These are phyloP conservation scores for Coniella vitis DNA, from an alignment of 2,329 filamentous ascomycete species.

Conservation along the genomic window DNA sequence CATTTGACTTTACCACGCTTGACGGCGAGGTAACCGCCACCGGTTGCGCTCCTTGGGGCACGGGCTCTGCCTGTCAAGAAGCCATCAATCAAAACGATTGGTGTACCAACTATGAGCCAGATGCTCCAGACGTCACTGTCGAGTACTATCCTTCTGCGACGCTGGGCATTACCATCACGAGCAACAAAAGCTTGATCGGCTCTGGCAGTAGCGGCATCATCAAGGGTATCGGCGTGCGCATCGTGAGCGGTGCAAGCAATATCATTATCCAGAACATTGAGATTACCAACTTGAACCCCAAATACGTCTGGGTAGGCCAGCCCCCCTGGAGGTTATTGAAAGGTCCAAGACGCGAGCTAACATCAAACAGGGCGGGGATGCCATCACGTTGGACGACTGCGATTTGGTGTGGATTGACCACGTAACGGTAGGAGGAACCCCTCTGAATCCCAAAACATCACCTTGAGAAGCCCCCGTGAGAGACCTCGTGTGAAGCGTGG, in stretches of 20 bases:
- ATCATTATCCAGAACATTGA: constrained; percentile 56
- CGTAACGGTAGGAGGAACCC: constrained; percentile 25
- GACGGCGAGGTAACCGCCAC: constrained; percentile 45
- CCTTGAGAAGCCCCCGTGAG: too few species aligned
- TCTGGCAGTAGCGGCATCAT: constrained; percentile 47
- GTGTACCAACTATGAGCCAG: constrained; percentile 52
- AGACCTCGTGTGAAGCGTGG: too few species aligned
- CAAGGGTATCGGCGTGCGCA: constrained; percentile 49
- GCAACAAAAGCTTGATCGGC: constrained; percentile 52
- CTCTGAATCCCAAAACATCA: too few species aligned
- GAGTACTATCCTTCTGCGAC: constrained; percentile 45
- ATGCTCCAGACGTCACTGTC: constrained; percentile 38
- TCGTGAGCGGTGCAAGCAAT: constrained; percentile 42
- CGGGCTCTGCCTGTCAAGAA: constrained; percentile 46
- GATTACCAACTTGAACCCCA: constrained; percentile 48
- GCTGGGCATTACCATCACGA: constrained; percentile 44
- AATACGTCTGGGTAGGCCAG: constrained; percentile 43
- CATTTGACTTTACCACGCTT: constrained; percentile 47
- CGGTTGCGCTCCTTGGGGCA: constrained; percentile 54
- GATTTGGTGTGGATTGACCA: constrained; percentile 45
- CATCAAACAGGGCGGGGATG: constrained; percentile 39
- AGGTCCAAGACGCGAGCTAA: too few species aligned
- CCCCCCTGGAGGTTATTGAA: too few species aligned
- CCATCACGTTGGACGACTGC: constrained; percentile 43
- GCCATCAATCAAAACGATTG: constrained; percentile 54